Base-by-base conservation (phyloP, 257 asterid genomes). In the Gentiana dahurica region DNA sequence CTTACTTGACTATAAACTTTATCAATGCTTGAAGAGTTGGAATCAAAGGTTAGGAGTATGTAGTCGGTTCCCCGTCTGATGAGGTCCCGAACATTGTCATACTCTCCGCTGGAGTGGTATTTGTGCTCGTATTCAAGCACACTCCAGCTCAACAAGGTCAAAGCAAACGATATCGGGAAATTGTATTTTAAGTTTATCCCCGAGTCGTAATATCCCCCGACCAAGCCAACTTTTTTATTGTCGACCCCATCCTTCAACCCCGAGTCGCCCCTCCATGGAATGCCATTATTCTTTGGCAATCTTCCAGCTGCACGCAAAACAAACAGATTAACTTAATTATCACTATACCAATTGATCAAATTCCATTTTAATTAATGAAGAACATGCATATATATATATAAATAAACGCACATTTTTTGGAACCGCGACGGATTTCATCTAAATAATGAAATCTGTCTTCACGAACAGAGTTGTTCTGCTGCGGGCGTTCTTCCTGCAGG, bases 81-180 rank as follows among this genome's bases (percentile, higher is more conserved):
- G 24, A 24, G 24, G 1, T 24, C 24, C 24, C 1, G 24, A 24
- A 24, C 24, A 24, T 24, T 24, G 24, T 24, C 24, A 24, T 24
- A 24, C 24, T 24, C 24, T 24, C 79, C 84, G 8, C 73, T 64
- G 48, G 79, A 87, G 7, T 79, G 84, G 52, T 79, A 90, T 52
- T 87, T 24, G 24, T 24, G 24, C 24, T 24, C 24, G 24, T 24
- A 24, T 24, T 24, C 24, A 24, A 24, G 24, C 87, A 54, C 83
- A 62, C 96, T 90, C 98, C 96, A 90, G 46, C 96, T 90, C 36
- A 90, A 59, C 95, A 87, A 84, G 0, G 98, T 87, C 95, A 87
- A 80, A 0, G 98, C 96, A 62, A 87, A 86, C 15, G 98, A 69
- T 91, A 87, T 85, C 0, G 98, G 98, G 36, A 79, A 90, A 63